Conservation (phyloP, 371 early-diverging fungal species). For the Globomyces sp. region DNA sequence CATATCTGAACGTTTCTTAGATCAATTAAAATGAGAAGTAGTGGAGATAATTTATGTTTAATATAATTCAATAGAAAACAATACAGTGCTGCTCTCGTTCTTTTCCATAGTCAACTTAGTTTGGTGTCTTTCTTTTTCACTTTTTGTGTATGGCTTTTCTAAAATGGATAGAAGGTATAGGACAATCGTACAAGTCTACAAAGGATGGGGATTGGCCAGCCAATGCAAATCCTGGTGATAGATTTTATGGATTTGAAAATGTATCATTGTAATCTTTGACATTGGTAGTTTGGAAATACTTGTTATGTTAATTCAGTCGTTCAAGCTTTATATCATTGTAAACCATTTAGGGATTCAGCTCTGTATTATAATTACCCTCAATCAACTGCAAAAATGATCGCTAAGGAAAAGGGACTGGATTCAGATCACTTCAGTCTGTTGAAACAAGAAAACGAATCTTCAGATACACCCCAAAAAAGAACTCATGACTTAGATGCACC, state of each 20-base stretch:
- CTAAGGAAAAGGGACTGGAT: slow-evolving; percentile 23
- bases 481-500: slow-evolving; percentile 3
- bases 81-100: too few relatives aligned
- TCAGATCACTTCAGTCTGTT: neutral
- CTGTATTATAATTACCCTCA: slow-evolving; percentile 51
- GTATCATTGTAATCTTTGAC: slow-evolving; percentile 50
- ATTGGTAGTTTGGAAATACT: slow-evolving; percentile 83
- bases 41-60: too few relatives aligned
- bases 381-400: slow-evolving; percentile 38
- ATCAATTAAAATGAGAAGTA: too few relatives aligned
- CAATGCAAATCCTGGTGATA: slow-evolving; percentile 43
- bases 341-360: slow-evolving; percentile 92
- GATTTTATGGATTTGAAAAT: slow-evolving; percentile 88
- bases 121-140: too few relatives aligned
- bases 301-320: slow-evolving; percentile 95
- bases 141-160: slow-evolving; percentile 63
- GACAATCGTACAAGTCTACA: slow-evolving; percentile 3
- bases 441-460: neutral
- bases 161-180: slow-evolving; percentile 80
- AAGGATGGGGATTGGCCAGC: slow-evolving; percentile 24
- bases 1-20: too few relatives aligned
- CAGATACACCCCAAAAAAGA: neutral
- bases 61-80: too few relatives aligned
- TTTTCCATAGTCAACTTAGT: too few relatives aligned
- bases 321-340: slow-evolving; percentile 93